Conservation (phyloP, 169 alveolate genomes). For the Blepharisma undulans region DNA sequence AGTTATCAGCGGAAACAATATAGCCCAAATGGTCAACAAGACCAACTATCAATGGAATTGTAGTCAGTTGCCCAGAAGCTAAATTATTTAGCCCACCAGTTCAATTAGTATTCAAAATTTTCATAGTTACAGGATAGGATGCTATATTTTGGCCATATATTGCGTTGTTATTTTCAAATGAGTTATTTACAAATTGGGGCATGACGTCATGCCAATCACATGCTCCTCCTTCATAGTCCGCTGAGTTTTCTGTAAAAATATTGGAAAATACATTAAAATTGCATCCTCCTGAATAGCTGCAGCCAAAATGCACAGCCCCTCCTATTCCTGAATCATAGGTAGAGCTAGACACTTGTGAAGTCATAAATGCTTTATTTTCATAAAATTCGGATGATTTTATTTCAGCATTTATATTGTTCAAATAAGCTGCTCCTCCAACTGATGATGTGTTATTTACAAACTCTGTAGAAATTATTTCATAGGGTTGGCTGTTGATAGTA, state of each 20-base stretch:
- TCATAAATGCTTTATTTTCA: not conserved
- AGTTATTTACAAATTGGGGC: not conserved
- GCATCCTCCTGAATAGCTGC: not conserved
- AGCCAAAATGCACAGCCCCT: not conserved
- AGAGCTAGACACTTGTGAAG: not conserved
- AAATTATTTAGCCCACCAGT: not conserved
- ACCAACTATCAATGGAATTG: not conserved
- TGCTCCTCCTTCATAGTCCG: not conserved
- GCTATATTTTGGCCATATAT: constrained; percentile 27
- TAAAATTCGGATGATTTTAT: not conserved
- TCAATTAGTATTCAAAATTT: not conserved
- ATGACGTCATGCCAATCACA: not conserved
- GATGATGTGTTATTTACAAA: not conserved
- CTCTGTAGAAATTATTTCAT: not conserved
- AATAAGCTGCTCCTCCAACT: constrained; percentile 16
- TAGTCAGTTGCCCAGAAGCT: not conserved
- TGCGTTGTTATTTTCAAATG: constrained; percentile 1
- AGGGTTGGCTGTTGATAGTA: not conserved
- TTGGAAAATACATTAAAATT: not conserved
- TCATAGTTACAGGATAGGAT: not conserved
- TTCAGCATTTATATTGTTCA: not conserved
- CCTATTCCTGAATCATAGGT: not conserved
- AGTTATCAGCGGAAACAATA: constrained; percentile 13
- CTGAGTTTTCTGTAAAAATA: not conserved
- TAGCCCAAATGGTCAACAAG: not conserved